These are phyloP conservation scores for Acanthamoeba rhysodes DNA, from an alignment of 208 protist species.

Conservation along the genomic window DNA sequence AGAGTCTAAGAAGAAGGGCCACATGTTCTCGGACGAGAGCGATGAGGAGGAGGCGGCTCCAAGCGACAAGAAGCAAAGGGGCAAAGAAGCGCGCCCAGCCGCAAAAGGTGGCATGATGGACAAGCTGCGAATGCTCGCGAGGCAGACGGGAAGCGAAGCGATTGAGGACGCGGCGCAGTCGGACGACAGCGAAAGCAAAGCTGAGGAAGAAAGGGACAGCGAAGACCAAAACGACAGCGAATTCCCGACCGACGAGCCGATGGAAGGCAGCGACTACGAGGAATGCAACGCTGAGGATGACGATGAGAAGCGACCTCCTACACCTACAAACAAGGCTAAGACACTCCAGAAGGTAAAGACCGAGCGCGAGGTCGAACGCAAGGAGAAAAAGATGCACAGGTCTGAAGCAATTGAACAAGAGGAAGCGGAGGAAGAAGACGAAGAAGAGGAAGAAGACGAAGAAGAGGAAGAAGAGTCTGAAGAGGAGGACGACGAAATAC, in stretches of 20 bases:
- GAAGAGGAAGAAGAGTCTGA: background rate
- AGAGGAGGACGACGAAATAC: background rate
- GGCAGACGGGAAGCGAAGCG: background rate
- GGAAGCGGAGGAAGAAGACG: background rate
- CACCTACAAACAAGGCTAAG: background rate
- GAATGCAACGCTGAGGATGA: background rate
- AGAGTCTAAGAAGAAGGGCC: background rate
- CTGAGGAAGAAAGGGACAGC: background rate
- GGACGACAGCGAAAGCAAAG: background rate
- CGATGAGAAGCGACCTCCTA: background rate
- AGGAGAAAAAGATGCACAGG: background rate
- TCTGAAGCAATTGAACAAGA: background rate
- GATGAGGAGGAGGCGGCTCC: background rate
- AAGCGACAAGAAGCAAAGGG: background rate
- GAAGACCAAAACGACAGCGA: background rate
- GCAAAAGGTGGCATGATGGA: slow-evolving; percentile 23
- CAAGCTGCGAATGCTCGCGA: background rate
- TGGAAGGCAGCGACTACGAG: background rate
- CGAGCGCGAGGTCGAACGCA: background rate
- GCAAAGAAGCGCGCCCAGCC: background rate
- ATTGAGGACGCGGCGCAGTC: background rate
- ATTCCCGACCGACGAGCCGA: background rate
- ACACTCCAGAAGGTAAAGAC: background rate
- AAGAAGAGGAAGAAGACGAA: background rate
- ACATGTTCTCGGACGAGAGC: background rate